A percentile compares a stretch with the other conserved stretches of the same genome.
Conservation (phyloP, 306 rosid genomes). For the Begonia fuchsioides region DNA sequence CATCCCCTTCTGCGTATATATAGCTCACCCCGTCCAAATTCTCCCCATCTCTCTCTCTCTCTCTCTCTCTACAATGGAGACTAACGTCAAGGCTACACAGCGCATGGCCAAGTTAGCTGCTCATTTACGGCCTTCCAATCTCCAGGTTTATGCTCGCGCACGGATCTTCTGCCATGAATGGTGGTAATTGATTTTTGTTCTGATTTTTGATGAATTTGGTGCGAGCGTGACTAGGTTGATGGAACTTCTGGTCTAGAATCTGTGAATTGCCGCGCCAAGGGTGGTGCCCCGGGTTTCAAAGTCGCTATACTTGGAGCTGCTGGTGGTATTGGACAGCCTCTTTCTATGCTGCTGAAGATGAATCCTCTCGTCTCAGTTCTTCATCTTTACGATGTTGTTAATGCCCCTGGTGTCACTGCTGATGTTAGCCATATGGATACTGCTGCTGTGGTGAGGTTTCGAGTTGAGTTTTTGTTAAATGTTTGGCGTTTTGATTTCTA, state of each 20-base stretch:
- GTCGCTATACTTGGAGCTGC: constrained; percentile 93
- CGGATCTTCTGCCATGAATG: neutral
- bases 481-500: neutral
- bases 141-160: constrained; percentile 22
- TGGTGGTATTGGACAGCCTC: constrained; percentile 93
- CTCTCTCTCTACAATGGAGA: constrained; percentile 31
- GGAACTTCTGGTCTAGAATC: constrained; percentile 23
- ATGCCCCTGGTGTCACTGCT: constrained; percentile 91
- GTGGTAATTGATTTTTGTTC: neutral
- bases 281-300: constrained; percentile 79
- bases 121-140: constrained; percentile 55
- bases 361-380: constrained; percentile 86
- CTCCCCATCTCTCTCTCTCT: no score
- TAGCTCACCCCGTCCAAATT: no score
- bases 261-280: constrained; percentile 68
- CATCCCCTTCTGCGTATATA: no score
- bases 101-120: constrained; percentile 56
- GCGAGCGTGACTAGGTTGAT: constrained; percentile 21
- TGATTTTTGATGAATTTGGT: neutral
- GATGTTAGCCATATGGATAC: constrained; percentile 96
- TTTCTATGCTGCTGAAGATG: constrained; percentile 80
- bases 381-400: constrained; percentile 94
- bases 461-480: neutral
- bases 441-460: constrained; percentile 64
- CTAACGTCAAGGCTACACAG: constrained; percentile 24